Base-by-base conservation (phyloP, 176 grass and related monocot species). In the Pharus latifolius region DNA sequence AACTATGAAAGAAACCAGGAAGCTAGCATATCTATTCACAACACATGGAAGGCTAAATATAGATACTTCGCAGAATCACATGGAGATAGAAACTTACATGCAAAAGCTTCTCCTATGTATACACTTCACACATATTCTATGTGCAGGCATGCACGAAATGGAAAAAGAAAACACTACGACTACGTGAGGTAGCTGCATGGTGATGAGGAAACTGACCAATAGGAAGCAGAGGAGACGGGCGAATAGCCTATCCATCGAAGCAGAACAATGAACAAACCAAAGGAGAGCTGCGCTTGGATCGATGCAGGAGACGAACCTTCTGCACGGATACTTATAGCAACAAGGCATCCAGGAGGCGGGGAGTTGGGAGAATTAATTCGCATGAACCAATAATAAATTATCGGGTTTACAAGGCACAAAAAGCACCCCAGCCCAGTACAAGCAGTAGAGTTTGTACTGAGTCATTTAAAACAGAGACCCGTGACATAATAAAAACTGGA, bases 151-250 rank as follows among this genome's bases (percentile, higher is more conserved):
- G 15, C 44, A 27, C 4, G 18, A 67, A 48, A 26, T 8, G 7
- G 12, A 44, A 25, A 23, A 70, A 24, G 2, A 31, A 1, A 25
- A n/a, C n/a, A n/a, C n/a, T n/a, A n/a, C n/a, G n/a, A n/a, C n/a
- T 11, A 33, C 3, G 50, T 15, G 10, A 32, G 4, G 32, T n/a
- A 56, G 20, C n/a, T 40, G 30, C 30, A 13, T 63, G 73, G 55
- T 20, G 40, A 18, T 44, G 41, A 85, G 70, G 56, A 63, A n/a
- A 76, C 79, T 83, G 69, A 83, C 85, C 80, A 83, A 45, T 35
- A 88, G 69, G 43, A 79, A 70, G 43, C 69, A 65, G 23, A 88
- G 75, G 20, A 88, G 20, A 34, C 48, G 38, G 37, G 64, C 25
- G 16, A 75, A 8, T 41, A 83, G 28, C 52, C 43, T 83, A 57